A percentile compares a stretch with the other conserved stretches of the same genome.
phyloP scores from a whole-genome alignment of 129 eudicot species.

The Artemisia argyi region DNA sequence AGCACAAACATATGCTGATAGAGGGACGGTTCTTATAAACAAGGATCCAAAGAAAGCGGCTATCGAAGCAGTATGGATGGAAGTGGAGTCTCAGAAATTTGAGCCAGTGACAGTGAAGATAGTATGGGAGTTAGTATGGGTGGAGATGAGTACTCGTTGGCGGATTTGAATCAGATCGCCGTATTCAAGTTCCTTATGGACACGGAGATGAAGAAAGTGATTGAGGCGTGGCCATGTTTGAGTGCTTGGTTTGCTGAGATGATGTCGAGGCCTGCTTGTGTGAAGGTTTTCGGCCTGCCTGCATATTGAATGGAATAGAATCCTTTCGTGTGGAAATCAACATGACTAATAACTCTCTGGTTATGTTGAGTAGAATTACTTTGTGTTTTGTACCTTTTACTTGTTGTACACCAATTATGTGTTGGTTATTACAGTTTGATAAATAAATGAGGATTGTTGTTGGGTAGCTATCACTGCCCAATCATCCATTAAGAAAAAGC shows the following conservation, averaged over 20 bases:
- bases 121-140: constrained; percentile 59
- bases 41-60: constrained; percentile 49
- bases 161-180: constrained; percentile 58
- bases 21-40: constrained; percentile 43
- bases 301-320: not conserved
- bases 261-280: constrained; percentile 60
- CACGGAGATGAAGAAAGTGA: constrained; percentile 30
- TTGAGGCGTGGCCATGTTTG: constrained; percentile 45
- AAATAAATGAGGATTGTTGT: too few species aligned
- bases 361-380: too few species aligned
- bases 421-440: too few species aligned
- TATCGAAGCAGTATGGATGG: constrained; percentile 40
- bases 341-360: not conserved
- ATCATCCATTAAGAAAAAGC: too few species aligned
- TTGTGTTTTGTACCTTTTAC: not conserved
- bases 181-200: constrained; percentile 41
- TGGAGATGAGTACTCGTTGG: constrained; percentile 49
- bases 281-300: constrained; percentile 43
- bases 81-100: constrained; percentile 52
- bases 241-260: constrained; percentile 50
- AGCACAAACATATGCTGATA: constrained; percentile 36
- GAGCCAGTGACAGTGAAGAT: constrained; percentile 42
- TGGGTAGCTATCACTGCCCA: too few species aligned
- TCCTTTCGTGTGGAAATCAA: not conserved
- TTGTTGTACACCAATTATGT: too few species aligned